Evolutionary conservation across 345 rosid species (phyloP).

Genomic region (Xanthoceras sorbifolium): DNA sequence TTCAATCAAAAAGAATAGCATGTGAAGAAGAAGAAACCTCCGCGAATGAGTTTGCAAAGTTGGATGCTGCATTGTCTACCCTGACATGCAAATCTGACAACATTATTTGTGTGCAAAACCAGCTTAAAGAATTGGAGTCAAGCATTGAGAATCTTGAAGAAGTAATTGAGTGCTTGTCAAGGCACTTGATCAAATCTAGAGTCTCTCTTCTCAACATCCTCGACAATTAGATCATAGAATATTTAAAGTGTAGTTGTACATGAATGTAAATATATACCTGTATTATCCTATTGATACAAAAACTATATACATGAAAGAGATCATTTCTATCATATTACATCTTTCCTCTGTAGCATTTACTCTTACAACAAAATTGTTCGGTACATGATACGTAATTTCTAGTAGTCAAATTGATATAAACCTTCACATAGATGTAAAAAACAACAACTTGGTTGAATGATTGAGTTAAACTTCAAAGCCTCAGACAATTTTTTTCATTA

Average conservation of each 20-base stretch:
- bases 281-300: no score
- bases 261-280: not conserved
- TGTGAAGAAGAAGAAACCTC: slow-evolving; percentile 23
- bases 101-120: slow-evolving; percentile 21
- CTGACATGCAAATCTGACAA: slow-evolving; percentile 17
- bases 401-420: not conserved
- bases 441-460: not conserved
- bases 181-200: slow-evolving; percentile 46
- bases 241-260: not conserved
- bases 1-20: slow-evolving; percentile 27
- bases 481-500: not conserved
- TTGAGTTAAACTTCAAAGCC: not conserved
- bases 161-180: slow-evolving; percentile 38
- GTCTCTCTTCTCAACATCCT: slow-evolving; percentile 46
- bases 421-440: not conserved
- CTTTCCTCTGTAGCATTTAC: not conserved
- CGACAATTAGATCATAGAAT: slow-evolving; percentile 6
- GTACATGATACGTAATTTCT: not conserved
- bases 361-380: not conserved
- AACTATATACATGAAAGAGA: not conserved
- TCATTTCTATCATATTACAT: not conserved
- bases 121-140: slow-evolving; percentile 31
- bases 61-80: slow-evolving; percentile 33
- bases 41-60: slow-evolving; percentile 35
- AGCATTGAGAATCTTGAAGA: slow-evolving; percentile 52